Base-by-base conservation (phyloP, 805 yeast species). In the Ogataea ganodermae region DNA sequence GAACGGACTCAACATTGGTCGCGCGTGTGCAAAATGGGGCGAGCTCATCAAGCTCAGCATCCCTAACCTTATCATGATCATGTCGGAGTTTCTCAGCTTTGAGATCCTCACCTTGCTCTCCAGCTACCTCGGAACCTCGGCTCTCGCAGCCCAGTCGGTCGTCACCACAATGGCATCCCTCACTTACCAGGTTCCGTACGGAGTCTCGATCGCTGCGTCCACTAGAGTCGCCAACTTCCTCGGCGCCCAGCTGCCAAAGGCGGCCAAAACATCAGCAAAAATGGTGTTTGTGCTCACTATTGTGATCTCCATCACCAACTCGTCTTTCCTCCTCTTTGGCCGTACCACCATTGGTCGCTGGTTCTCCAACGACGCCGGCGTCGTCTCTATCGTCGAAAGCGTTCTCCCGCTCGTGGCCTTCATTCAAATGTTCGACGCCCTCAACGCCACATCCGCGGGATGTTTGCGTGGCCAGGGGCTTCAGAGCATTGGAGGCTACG, bases 11-110 rank as follows among this genome's bases (percentile, higher is more conserved):
- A 58, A 63, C 21, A 6, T 57, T 0, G 51, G 45, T 10, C 65
- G 56, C 45, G 75, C 79, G 36, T 75, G 76, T 55, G 60, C 63
- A 37, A 81, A 83, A 55, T 86, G 91, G 91, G 62, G 65, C 4
- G 78, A 75, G 57, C 80, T 86, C 82, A 69, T 85, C 36, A 71
- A 69, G 50, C 67, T 86, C 33, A 83, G 91, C 2, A 60, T 80
- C n/a, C 89, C 89, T 4, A 90, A 91, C 30, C 80, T 85, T 24
- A 67, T 84, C 45, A 83, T 85, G 86, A 87, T 86, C 18, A 79
- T 83, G 58, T 86, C 89, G 16, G 94, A 86, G 65, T 86, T 87
- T 76, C 68, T 86, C 31, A 89, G 90, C 1, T 86, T 86, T 64
- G 92, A 86, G 67, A 76, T 86, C 40, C 70, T 86, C 51, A 86